Percentiles rank a stretch among this genome's conserved stretches.
phyloP scores from a whole-genome alignment of 768 basidiomycete species.

The Tricholoma flavovirens region DNA sequence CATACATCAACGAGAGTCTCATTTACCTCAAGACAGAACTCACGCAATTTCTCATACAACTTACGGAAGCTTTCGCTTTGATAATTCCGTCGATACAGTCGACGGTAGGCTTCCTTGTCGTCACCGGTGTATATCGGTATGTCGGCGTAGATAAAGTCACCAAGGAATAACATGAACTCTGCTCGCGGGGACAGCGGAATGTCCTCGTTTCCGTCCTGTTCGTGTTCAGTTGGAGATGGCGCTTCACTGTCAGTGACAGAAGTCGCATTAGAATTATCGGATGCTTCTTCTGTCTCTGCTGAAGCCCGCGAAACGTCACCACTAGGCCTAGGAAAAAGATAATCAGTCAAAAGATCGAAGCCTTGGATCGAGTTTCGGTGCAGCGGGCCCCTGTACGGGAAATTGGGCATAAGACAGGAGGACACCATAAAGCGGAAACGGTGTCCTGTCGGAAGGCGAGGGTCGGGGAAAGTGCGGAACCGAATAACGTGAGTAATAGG shows the following conservation, averaged over 20 bases:
- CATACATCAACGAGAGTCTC: slow-evolving; percentile 30
- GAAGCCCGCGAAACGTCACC: background rate
- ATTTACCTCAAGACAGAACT: slow-evolving; percentile 21
- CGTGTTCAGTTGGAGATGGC: background rate
- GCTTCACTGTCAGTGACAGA: background rate
- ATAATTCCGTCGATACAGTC: slow-evolving; percentile 65
- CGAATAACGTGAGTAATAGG: slow-evolving; percentile 33
- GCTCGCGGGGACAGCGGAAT: slow-evolving; percentile 20
- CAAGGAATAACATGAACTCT: slow-evolving; percentile 65
- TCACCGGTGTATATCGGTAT: slow-evolving; percentile 61
- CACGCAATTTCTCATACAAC: slow-evolving; percentile 66
- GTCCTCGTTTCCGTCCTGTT: background rate
- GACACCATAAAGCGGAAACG: slow-evolving; percentile 67
- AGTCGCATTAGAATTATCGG: background rate
- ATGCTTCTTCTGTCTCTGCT: slow-evolving; percentile 7
- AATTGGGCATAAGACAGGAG: slow-evolving; percentile 66
- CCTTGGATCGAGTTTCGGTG: slow-evolving; percentile 51
- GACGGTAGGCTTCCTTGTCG: slow-evolving; percentile 49
- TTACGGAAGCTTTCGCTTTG: slow-evolving; percentile 58
- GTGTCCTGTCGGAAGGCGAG: slow-evolving; percentile 43
- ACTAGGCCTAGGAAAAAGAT: slow-evolving; percentile 32
- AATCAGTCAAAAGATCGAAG: slow-evolving; percentile 57
- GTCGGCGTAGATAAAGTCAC: slow-evolving; percentile 75
- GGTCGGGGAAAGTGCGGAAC: slow-evolving; percentile 75
- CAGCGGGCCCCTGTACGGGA: slow-evolving; percentile 59